Evolutionary conservation across 306 rosid genomes (phyloP).

Genomic region (Prunus campanulata): DNA sequence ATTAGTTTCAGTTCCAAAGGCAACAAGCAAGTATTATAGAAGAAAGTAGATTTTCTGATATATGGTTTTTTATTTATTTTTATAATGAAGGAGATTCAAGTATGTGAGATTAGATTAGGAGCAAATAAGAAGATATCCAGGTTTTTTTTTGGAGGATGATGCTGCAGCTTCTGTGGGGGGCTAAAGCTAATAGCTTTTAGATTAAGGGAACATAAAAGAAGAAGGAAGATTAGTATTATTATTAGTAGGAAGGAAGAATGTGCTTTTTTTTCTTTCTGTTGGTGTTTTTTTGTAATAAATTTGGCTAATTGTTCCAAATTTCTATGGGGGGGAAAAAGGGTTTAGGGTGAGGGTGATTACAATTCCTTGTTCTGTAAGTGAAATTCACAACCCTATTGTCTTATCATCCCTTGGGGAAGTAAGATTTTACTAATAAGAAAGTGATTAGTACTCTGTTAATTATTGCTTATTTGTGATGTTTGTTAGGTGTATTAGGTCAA

Average conservation of each 20-base stretch:
- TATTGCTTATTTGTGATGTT: not conserved
- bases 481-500: not conserved
- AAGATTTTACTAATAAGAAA: slow-evolving; percentile 14
- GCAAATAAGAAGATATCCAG: slow-evolving; percentile 51
- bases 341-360: slow-evolving; percentile 3
- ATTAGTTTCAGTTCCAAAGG: not conserved
- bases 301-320: slow-evolving; percentile 25
- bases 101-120: slow-evolving; percentile 43
- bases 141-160: slow-evolving; percentile 29
- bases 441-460: not conserved
- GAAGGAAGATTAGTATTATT: slow-evolving; percentile 12
- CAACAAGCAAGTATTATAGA: slow-evolving; percentile 14
- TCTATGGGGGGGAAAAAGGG: slow-evolving; percentile 13
- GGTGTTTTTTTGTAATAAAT: slow-evolving; percentile 33
- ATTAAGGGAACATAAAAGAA: slow-evolving; percentile 10
- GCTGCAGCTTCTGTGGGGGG: slow-evolving; percentile 37
- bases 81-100: slow-evolving; percentile 37
- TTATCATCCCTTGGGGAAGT: not conserved
- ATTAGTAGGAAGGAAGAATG: slow-evolving; percentile 18
- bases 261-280: not conserved
- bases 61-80: slow-evolving; percentile 4
- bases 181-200: slow-evolving; percentile 20
- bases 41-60: slow-evolving; percentile 20
- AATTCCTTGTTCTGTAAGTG: not conserved
- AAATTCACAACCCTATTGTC: not conserved